A percentile compares a stretch with the other conserved stretches of the same genome.
phyloP scores from a whole-genome alignment of 2,329 filamentous ascomycete species.

The Aspergillus sp. region DNA sequence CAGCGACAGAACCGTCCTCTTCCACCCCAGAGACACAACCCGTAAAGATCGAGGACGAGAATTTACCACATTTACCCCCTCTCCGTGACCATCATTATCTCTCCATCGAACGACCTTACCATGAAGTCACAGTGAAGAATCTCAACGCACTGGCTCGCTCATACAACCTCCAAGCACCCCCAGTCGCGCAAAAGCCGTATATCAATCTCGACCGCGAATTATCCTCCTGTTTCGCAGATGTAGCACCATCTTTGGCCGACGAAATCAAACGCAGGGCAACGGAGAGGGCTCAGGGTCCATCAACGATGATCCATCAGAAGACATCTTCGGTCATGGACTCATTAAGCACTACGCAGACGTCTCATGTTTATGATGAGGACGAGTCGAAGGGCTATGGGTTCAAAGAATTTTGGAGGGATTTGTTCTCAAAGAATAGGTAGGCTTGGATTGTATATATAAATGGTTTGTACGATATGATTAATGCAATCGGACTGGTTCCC shows the following conservation, averaged over 20 bases:
- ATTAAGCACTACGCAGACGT: conserved; percentile 43
- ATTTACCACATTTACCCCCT: conserved; percentile 45
- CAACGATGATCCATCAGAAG: conserved; percentile 7
- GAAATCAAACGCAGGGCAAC: conserved; percentile 65
- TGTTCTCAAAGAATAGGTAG: conserved; percentile 46
- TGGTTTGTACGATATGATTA: conserved; percentile 6
- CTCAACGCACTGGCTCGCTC: conserved; percentile 75
- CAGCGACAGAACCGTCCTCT: not conserved
- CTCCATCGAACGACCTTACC: conserved; percentile 63
- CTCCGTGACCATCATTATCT: conserved; percentile 79
- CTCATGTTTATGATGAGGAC: conserved; percentile 65
- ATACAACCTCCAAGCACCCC: conserved; percentile 93
- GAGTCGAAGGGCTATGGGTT: conserved; percentile 71
- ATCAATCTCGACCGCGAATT: conserved; percentile 78
- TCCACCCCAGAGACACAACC: not conserved
- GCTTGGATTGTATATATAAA: conserved; percentile 1
- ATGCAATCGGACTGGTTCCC: not conserved
- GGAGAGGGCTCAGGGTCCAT: conserved; percentile 37
- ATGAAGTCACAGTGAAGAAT: conserved; percentile 65
- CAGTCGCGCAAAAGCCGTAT: conserved; percentile 88
- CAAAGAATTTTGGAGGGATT: conserved; percentile 80
- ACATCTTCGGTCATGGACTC: conserved; percentile 55
- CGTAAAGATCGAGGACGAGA: conserved; percentile 7
- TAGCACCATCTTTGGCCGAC: conserved; percentile 67
- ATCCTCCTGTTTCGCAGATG: conserved; percentile 71